Conservation (phyloP, 768 basidiomycete species). For the Tulasnella sp. region DNA sequence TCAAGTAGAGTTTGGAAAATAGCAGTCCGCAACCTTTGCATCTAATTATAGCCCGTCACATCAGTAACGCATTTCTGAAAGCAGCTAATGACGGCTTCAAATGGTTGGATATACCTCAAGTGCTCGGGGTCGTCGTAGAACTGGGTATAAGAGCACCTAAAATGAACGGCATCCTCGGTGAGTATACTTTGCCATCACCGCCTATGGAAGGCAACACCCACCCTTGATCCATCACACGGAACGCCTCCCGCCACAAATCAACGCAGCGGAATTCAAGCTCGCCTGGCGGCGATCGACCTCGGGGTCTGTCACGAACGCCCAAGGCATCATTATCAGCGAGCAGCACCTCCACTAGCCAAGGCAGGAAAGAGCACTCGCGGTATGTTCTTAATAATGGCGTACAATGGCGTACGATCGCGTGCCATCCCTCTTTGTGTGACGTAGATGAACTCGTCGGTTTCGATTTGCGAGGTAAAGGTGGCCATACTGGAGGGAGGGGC, state of each 20-base stretch:
- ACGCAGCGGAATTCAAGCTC: constrained; percentile 26
- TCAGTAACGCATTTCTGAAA: neutral
- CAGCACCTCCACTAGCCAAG: neutral
- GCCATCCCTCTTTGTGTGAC: constrained; percentile 25
- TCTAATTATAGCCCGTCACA: neutral
- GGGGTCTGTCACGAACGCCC: constrained; percentile 8
- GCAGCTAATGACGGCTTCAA: neutral
- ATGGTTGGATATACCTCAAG: constrained; percentile 13
- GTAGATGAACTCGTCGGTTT: constrained; percentile 23
- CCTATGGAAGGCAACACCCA: neutral
- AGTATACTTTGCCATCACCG: neutral
- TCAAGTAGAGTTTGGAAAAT: constrained; percentile 22
- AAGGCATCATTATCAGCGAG: constrained; percentile 1
- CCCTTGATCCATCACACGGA: constrained; percentile 22
- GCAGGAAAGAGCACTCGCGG: constrained; percentile 19
- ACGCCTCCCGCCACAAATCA: constrained; percentile 25
- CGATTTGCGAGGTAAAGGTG: neutral
- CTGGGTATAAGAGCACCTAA: constrained; percentile 26
- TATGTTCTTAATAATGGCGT: constrained; percentile 24
- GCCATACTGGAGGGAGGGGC: constrained; percentile 7
- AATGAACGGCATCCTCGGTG: neutral
- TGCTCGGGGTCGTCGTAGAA: constrained; percentile 28
- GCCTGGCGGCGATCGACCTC: constrained; percentile 16
- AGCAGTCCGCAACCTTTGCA: constrained; percentile 25
- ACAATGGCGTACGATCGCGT: constrained; percentile 22